Conservation (phyloP, 1,139 yeast genomes). For the Hansenula lynferdii region DNA sequence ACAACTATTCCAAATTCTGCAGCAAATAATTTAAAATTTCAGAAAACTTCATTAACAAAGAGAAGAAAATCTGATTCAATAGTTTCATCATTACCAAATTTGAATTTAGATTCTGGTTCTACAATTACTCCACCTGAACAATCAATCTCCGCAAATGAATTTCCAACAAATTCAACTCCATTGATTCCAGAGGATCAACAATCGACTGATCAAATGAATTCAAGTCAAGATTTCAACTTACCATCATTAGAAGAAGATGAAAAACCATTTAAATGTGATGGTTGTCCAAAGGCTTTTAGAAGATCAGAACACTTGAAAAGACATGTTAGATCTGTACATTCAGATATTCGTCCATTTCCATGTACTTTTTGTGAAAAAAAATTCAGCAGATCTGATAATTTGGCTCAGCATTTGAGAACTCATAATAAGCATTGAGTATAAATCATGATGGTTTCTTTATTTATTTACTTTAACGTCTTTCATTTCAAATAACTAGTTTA, state of each 20-base stretch:
- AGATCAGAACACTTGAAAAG: slow-evolving; percentile 78
- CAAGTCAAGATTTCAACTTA: too few relatives aligned
- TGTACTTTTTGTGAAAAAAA: slow-evolving; percentile 68
- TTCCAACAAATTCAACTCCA: too few relatives aligned
- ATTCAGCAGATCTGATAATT: slow-evolving; percentile 73
- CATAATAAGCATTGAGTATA: slow-evolving; percentile 32
- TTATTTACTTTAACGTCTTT: too few relatives aligned
- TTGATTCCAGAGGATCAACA: background rate
- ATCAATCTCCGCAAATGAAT: too few relatives aligned
- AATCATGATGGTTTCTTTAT: background rate
- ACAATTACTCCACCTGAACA: too few relatives aligned
- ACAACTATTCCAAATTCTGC: slow-evolving; percentile 3
- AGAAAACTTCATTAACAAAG: slow-evolving; percentile 10
- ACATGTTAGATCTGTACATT: slow-evolving; percentile 67
- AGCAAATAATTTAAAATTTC: slow-evolving; percentile 4
- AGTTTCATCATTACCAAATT: background rate
- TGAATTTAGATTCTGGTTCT: background rate
- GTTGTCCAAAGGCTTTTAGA: slow-evolving; percentile 45
- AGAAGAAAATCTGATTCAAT: slow-evolving; percentile 22
- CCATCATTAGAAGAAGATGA: slow-evolving; percentile 25
- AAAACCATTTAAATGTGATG: slow-evolving; percentile 34
- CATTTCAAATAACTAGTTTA: too few relatives aligned
- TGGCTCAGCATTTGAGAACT: slow-evolving; percentile 74
- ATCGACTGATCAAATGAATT: too few relatives aligned
- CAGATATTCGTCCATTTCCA: slow-evolving; percentile 64